Evolutionary conservation across 1,284 basidiomycete species (phyloP), one percentile per base, ranked within the genome.

Genomic region (Pseudomicrostroma phylloplanum): DNA sequence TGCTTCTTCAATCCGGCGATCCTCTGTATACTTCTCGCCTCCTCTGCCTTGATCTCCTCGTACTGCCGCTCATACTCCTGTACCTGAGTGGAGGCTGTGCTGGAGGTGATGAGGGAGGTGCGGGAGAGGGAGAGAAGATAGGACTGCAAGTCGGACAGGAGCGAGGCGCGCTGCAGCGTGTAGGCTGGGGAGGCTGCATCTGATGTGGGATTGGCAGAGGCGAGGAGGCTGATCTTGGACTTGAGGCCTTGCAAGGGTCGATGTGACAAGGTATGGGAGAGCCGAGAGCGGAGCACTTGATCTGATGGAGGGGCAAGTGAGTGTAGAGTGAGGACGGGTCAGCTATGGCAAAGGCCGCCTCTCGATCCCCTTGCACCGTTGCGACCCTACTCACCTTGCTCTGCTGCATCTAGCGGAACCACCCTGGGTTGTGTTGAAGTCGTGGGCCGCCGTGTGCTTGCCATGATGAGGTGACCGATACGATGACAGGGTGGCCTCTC

Each of bases 1-100:
- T 57, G 19, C 26, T 40, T 57, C 30, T 57, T 57, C 25, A 57
- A 36, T 57, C 56, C 46, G 7, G 19, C 56, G 19, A 49, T 42
- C n/a, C 56, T 36, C 40, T 36, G 13, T 36, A 15, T 57, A 15
- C n/a, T 36, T 19, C n/a, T 21, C 6, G 19, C 21, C 51, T 54
- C 51, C 15, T 54, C 51, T 3, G 19, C 21, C 21, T 54, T 21
- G 21, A 54, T 26, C 17, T 17, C 51, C 13, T 17, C 25, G 21
- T 23, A 26, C 13, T 54, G 51, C 2, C n/a, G n/a, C 25, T 21
- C 51, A 25, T 54, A 54, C 21, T 21, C 51, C 21, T 17, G 21
- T 15, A 54, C 13, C 51, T 54, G 51, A 11, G 51, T 25, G 6
- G 15, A 25, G 51, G 51, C n/a, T 19, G 51, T 19, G 15, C 21